These are phyloP conservation scores for Cantharellus cinnabarinus DNA, from an alignment of 768 basidiomycete species.

Conservation along the genomic window DNA sequence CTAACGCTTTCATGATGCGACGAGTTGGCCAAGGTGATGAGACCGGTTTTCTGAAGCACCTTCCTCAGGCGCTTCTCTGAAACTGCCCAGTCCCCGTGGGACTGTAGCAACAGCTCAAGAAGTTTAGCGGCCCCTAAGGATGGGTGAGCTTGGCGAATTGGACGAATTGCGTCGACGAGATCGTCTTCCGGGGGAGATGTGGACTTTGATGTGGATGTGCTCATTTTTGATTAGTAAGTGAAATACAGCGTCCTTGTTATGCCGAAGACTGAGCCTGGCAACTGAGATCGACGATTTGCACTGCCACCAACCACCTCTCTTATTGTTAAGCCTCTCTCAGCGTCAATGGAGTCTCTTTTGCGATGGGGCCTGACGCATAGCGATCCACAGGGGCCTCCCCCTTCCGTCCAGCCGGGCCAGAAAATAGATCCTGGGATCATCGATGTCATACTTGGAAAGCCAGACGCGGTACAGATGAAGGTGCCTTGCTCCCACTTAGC, in stretches of 20 bases:
- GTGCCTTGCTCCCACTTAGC: conserved; percentile 7
- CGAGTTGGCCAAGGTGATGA: conserved; percentile 10
- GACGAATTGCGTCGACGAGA: conserved; percentile 32
- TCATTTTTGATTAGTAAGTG: background rate
- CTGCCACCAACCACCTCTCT: background rate
- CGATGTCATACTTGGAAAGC: conserved; percentile 65
- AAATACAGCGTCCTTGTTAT: too few relatives aligned
- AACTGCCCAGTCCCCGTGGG: conserved; percentile 50
- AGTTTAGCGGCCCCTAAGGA: conserved; percentile 52
- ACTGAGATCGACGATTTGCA: background rate
- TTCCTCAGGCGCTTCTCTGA: conserved; percentile 70
- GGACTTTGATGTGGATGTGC: background rate
- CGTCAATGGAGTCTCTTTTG: conserved; percentile 48
- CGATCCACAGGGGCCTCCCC: conserved; percentile 10
- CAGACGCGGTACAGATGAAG: conserved; percentile 68
- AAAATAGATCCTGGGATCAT: conserved; percentile 69
- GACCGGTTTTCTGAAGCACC: conserved; percentile 38
- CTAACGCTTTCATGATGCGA: too few relatives aligned
- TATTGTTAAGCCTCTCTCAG: background rate
- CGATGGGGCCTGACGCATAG: conserved; percentile 46
- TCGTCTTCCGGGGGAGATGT: conserved; percentile 38
- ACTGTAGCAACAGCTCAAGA: conserved; percentile 36
- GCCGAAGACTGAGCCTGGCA: too few relatives aligned
- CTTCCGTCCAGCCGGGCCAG: conserved; percentile 15
- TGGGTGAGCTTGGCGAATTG: conserved; percentile 37